These are phyloP conservation scores for Psilocybe cyanescens DNA, from an alignment of 768 basidiomycete genomes.

Conservation along the genomic window DNA sequence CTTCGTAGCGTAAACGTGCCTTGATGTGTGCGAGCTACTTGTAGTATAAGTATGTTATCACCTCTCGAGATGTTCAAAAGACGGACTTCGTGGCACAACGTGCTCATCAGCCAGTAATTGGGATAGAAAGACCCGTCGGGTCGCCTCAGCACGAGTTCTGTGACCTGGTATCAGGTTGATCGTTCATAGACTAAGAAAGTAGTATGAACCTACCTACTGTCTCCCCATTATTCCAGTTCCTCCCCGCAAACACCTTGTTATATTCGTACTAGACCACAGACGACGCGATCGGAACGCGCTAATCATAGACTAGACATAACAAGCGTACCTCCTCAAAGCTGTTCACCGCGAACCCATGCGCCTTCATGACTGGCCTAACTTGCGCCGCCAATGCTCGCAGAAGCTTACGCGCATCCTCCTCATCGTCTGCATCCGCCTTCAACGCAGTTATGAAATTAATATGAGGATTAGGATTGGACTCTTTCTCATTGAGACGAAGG, in stretches of 20 bases:
- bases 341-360: constrained; percentile 75
- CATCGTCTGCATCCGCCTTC: constrained; percentile 42
- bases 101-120: constrained; percentile 72
- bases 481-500: constrained; percentile 67
- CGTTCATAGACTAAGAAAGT: background rate
- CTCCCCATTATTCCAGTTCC: constrained; percentile 88
- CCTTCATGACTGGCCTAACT: constrained; percentile 83
- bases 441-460: constrained; percentile 78
- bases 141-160: constrained; percentile 78
- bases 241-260: constrained; percentile 77
- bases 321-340: constrained; percentile 78
- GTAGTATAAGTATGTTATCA: constrained; percentile 36
- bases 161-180: background rate
- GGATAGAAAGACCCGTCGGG: constrained; percentile 64
- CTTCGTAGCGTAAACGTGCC: background rate
- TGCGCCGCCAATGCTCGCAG: constrained; percentile 83
- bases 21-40: constrained; percentile 42
- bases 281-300: background rate
- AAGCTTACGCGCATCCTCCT: constrained; percentile 71
- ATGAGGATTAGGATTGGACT: constrained; percentile 73
- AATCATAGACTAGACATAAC: background rate
- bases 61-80: constrained; percentile 1
- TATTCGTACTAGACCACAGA: constrained; percentile 65
- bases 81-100: constrained; percentile 81
- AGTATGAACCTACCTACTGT: constrained; percentile 56